Evolutionary conservation across 371 early-diverging fungal species (phyloP).

Genomic region (Blakeslea trispora): DNA sequence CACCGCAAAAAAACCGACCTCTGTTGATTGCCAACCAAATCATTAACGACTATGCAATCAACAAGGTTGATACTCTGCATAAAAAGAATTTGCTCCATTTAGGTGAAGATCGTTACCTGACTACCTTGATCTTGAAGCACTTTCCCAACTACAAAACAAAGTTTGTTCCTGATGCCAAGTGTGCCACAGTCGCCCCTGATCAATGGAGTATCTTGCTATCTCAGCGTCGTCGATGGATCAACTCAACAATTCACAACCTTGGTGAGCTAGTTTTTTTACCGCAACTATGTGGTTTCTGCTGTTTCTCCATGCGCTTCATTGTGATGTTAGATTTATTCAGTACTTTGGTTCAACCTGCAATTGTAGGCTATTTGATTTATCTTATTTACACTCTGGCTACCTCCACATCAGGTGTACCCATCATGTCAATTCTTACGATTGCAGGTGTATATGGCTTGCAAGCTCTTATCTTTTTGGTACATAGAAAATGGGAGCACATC

Average conservation of each 20-base stretch:
- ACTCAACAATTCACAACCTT: constrained; percentile 96
- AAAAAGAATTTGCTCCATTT: constrained; percentile 85
- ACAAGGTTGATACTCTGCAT: constrained; percentile 97
- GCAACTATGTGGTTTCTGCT: constrained; percentile 92
- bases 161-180: constrained; percentile 96
- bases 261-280: constrained; percentile 87
- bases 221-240: constrained; percentile 98
- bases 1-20: constrained; percentile 81
- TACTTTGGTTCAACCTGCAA: constrained; percentile 90
- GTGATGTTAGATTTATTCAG: constrained; percentile 90
- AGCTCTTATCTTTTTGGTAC: constrained; percentile 79
- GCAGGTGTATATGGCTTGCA: constrained; percentile 81
- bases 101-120: constrained; percentile 93
- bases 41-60: constrained; percentile 93
- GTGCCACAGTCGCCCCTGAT: constrained; percentile 97
- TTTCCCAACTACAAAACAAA: constrained; percentile 96
- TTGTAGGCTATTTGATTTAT: constrained; percentile 77
- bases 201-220: constrained; percentile 92
- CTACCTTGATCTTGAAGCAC: constrained; percentile 98
- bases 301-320: constrained; percentile 97
- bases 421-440: constrained; percentile 62
- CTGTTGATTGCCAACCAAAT: constrained; percentile 89
- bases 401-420: constrained; percentile 41
- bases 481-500: constrained; percentile 86
- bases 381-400: constrained; percentile 59